A percentile compares a stretch with the other conserved stretches of the same genome.
These are phyloP conservation scores for Talaromyces albobiverticillius DNA, from an alignment of 2,329 filamentous ascomycete species.

Conservation along the genomic window DNA sequence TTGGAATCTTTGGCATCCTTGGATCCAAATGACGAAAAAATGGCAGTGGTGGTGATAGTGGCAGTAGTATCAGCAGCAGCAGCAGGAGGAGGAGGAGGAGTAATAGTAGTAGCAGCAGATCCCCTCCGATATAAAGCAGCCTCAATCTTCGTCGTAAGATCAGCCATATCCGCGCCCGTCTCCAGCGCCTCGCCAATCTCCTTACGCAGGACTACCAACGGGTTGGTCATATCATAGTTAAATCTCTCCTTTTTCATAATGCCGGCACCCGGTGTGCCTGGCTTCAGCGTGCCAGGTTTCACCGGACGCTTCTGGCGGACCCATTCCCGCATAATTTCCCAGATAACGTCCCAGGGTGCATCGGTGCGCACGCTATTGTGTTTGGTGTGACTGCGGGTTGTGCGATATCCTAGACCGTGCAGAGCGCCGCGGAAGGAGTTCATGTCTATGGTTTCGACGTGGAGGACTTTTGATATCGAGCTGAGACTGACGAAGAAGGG, in stretches of 20 bases:
- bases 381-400: slow-evolving; percentile 83
- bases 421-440: slow-evolving; percentile 78
- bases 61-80: background rate
- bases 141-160: slow-evolving; percentile 43
- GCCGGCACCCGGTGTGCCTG: slow-evolving; percentile 67
- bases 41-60: no score
- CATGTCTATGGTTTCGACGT: slow-evolving; percentile 75
- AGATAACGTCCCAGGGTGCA: slow-evolving; percentile 84
- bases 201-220: slow-evolving; percentile 31
- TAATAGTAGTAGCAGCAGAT: slow-evolving; percentile 11
- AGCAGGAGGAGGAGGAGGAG: no score
- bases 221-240: slow-evolving; percentile 29
- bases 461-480: slow-evolving; percentile 70
- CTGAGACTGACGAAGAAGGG: slow-evolving; percentile 87
- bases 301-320: slow-evolving; percentile 71
- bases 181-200: slow-evolving; percentile 36
- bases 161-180: slow-evolving; percentile 32
- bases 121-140: slow-evolving; percentile 42
- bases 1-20: no score
- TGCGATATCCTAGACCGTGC: slow-evolving; percentile 73
- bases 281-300: slow-evolving; percentile 54
- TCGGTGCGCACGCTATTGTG: slow-evolving; percentile 90
- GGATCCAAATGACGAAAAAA: no score
- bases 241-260: slow-evolving; percentile 54
- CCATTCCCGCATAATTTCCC: slow-evolving; percentile 94